Percentiles rank a stretch among this genome's conserved stretches.
phyloP scores from a whole-genome alignment of 495 filamentous ascomycete genomes.

The Coniosporium apollinis region DNA sequence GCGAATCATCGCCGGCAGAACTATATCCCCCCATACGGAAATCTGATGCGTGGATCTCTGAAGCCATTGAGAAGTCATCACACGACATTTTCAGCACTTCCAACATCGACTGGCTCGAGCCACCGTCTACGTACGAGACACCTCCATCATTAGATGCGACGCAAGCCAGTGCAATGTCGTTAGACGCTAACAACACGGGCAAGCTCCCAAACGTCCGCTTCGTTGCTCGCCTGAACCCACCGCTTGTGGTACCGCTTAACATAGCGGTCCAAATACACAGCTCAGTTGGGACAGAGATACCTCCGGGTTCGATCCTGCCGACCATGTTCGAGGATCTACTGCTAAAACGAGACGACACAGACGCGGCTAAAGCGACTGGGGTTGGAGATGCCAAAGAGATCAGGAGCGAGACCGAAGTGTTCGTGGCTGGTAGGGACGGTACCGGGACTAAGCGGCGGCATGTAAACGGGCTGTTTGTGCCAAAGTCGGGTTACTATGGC shows the following conservation, averaged over 20 bases:
- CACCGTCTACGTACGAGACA: conserved; percentile 30
- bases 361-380: conserved; percentile 26
- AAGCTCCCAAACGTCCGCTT: conserved; percentile 65
- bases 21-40: conserved; percentile 43
- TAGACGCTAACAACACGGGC: conserved; percentile 32
- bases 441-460: conserved; percentile 36
- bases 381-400: conserved; percentile 15
- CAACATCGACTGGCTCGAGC: conserved; percentile 50
- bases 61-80: conserved; percentile 33
- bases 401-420: conserved; percentile 2
- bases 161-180: conserved; percentile 18
- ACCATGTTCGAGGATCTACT: conserved; percentile 52
- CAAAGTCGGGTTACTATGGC: conserved; percentile 47
- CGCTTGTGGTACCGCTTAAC: conserved; percentile 53
- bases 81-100: conserved; percentile 24
- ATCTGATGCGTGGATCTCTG: conserved; percentile 49
- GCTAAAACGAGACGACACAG: conserved; percentile 23
- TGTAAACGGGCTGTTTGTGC: conserved; percentile 49
- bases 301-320: conserved; percentile 34
- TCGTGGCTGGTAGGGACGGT: conserved; percentile 21
- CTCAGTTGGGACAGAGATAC: conserved; percentile 37
- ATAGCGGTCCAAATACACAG: conserved; percentile 51
- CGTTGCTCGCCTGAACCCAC: conserved; percentile 68
- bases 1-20: conserved; percentile 33
- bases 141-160: conserved; percentile 4